phyloP scores from a whole-genome alignment of 257 asterid genomes.

The Solanum clarkiae region DNA sequence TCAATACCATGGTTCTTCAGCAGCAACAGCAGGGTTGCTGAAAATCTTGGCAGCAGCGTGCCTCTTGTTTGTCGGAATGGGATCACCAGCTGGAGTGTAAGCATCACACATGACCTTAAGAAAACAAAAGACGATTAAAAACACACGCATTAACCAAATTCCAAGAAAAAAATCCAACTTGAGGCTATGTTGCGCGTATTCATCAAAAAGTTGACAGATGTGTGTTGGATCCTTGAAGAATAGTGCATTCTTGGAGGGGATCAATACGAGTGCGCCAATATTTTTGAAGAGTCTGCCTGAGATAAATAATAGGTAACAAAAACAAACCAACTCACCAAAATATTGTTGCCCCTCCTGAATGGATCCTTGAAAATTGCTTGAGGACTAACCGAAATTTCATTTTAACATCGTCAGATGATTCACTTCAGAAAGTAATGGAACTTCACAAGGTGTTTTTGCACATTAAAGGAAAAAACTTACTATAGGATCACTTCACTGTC shows the following conservation, averaged over 20 bases:
- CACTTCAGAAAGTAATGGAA: not conserved
- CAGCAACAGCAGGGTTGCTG: conserved; percentile 56
- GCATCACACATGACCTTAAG: conserved; percentile 86
- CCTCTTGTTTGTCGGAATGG: conserved; percentile 94
- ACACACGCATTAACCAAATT: not conserved
- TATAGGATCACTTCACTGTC: conserved; percentile 96
- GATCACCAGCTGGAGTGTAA: conserved; percentile 91
- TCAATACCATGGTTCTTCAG: conserved; percentile 25
- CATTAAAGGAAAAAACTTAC: conserved; percentile 25
- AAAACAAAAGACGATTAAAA: not conserved
- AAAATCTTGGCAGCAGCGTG: conserved; percentile 74
- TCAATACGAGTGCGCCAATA: not conserved
- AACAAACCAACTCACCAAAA: conserved; percentile 48
- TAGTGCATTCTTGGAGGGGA: not conserved
- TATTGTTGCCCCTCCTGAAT: conserved; percentile 91
- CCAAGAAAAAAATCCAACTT: not conserved
- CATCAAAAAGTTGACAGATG: not conserved
- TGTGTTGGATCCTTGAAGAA: not conserved
- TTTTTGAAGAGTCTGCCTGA: not conserved
- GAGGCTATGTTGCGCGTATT: not conserved
- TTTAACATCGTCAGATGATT: not conserved
- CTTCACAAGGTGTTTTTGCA: not conserved
- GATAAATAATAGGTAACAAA: not conserved
- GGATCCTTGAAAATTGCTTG: conserved; percentile 99
- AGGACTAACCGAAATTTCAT: conserved; percentile 38